Evolutionary conservation across 2,329 filamentous ascomycete species (phyloP).

Genomic region (Cercospora brassicicola): DNA sequence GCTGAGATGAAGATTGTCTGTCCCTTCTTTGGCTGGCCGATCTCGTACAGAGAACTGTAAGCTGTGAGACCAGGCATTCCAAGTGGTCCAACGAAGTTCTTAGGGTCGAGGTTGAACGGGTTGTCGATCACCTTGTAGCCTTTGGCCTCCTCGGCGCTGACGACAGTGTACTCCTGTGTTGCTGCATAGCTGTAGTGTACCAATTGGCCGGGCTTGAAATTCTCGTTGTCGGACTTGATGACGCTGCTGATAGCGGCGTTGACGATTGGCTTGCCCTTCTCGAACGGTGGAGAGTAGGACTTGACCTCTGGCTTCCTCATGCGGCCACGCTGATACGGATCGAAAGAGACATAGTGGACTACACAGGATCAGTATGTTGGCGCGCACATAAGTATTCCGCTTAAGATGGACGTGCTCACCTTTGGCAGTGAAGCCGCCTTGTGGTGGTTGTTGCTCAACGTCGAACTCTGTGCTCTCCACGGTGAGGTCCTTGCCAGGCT

Average conservation of each 20-base stretch:
- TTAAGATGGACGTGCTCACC: neutral
- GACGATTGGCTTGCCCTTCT: constrained; percentile 62
- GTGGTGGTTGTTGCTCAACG: constrained; percentile 57
- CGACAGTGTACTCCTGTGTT: constrained; percentile 62
- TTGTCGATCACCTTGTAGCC: constrained; percentile 61
- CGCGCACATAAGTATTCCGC: neutral
- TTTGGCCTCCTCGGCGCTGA: constrained; percentile 53
- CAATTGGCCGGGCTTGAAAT: constrained; percentile 67
- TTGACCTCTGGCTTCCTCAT: constrained; percentile 67
- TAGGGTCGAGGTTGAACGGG: constrained; percentile 64
- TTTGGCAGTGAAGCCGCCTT: constrained; percentile 68
- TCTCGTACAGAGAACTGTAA: constrained; percentile 71
- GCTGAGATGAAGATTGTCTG: constrained; percentile 82
- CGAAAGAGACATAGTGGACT: constrained; percentile 72
- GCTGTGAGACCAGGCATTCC: constrained; percentile 78
- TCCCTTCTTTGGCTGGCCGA: constrained; percentile 71
- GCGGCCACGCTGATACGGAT: constrained; percentile 79
- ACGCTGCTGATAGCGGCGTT: constrained; percentile 68
- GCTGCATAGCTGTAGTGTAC: constrained; percentile 49
- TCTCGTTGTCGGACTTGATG: constrained; percentile 64
- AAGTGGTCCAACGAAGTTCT: constrained; percentile 71
- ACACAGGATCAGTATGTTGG: neutral
- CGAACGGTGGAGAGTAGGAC: constrained; percentile 69
- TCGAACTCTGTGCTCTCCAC: constrained; percentile 71
- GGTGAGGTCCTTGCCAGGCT: constrained; percentile 67